These are phyloP conservation scores for Emmonsiellopsis sp. DNA, from an alignment of 2,329 filamentous ascomycete species.

Conservation along the genomic window DNA sequence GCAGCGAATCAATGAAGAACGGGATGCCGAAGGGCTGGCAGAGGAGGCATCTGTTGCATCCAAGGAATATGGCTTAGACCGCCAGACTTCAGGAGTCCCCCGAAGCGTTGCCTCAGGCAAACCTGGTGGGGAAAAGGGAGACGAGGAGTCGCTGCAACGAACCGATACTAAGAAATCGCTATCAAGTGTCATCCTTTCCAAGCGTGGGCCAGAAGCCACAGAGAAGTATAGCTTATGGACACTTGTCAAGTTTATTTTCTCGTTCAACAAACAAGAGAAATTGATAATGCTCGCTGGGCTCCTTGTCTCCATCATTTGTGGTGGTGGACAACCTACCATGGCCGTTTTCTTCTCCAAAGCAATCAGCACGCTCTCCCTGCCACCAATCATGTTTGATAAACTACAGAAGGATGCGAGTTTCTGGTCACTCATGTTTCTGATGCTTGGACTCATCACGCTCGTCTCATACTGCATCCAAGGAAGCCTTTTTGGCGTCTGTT, in stretches of 20 bases:
- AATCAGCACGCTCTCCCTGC: constrained; percentile 61
- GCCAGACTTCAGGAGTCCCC: constrained; percentile 5
- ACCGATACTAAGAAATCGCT: constrained; percentile 45
- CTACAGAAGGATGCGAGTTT: constrained; percentile 68
- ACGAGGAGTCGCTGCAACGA: constrained; percentile 27
- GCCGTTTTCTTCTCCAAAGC: constrained; percentile 84
- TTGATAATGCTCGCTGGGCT: constrained; percentile 64
- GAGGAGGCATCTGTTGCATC: constrained; percentile 22
- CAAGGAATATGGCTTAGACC: constrained; percentile 13
- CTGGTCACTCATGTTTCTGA: constrained; percentile 82
- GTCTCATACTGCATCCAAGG: constrained; percentile 62
- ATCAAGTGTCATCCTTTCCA: constrained; percentile 63
- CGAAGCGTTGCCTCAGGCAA: constrained; percentile 6
- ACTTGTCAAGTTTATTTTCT: constrained; percentile 67
- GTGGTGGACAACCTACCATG: constrained; percentile 68
- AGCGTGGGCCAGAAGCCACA: constrained; percentile 41
- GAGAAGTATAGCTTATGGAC: constrained; percentile 62
- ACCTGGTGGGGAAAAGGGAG: constrained; percentile 25
- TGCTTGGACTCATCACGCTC: constrained; percentile 68
- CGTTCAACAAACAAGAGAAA: constrained; percentile 69
- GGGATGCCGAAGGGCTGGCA: constrained; percentile 27
- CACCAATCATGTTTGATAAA: constrained; percentile 41
- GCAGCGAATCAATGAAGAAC: constrained; percentile 63
- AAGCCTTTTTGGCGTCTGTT: constrained; percentile 70
- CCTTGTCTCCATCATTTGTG: constrained; percentile 65